Base-by-base conservation (phyloP, 345 rosid genomes). In the Xanthoceras sorbifolium region DNA sequence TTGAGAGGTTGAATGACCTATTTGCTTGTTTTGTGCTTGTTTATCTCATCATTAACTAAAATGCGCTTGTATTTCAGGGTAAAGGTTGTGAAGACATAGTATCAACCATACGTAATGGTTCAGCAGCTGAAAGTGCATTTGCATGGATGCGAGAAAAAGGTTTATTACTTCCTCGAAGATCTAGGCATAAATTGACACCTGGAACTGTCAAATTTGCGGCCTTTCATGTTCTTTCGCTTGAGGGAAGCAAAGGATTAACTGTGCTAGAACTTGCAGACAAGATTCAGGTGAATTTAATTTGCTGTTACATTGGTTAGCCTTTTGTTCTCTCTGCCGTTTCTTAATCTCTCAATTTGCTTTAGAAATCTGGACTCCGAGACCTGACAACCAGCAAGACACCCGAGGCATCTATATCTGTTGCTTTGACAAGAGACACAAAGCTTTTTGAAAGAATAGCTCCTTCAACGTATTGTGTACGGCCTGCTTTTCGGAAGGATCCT, bases 141-240 rank as follows among this genome's bases (percentile, higher is more conserved):
- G 82, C 92, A 46, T 74, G 85, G 76, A 97, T 97, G 99, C 89
- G 93, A 75, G 98, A 97, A 78, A 97, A 91, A 82, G 99, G 99
- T 65, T 82, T 97, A 64, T 83, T 97, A 76, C 89, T 87, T 79
- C 97, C 99, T 32, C 87, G 95, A 70, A 92, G 89, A 84, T 94
- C 97, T 29, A 92, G 99, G 86, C 99, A 97, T 83, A 91, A 98
- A 64, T 83, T 97, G 88, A 97, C 99, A 52, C 99, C 99, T 77
- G 98, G 99, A 85, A 97, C 99, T 60, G 99, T 97, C 75, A 94
- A 97, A 80, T 97, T 97, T 90, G 99, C 99, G 6, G 99, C 99
- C 72, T 97, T 97, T 82, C 98, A 97, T 82, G 98, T 97, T 86
- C 96, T 97, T 46, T 97, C 99, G 54, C 97, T 94, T 42, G 97